Evolutionary conservation across 306 rosid species (phyloP), one percentile per base, ranked within the genome.

Genomic region (Clitoria ternatea): DNA sequence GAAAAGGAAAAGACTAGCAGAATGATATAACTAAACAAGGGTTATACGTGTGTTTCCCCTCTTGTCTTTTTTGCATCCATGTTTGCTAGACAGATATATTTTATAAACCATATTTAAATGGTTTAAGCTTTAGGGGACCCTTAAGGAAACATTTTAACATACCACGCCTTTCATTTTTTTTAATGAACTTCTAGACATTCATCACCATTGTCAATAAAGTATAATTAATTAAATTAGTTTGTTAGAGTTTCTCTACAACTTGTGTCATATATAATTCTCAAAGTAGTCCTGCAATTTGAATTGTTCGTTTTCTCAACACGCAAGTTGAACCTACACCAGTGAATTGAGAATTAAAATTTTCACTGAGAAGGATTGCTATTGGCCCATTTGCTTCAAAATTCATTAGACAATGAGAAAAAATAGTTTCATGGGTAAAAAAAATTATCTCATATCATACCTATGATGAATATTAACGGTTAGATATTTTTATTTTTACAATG

Each of bases 111-210:
- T 23, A 37, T 30, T 66, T 47, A 35, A 20, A 13, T 66, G 36
- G 49, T 35, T 68, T 50, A 49, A 52, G 49, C 73, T 50, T 23
- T 50, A 33, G 62, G 22, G 49, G 6, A 35, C 59, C 59, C 48
- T 50, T 10, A 50, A 20, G 62, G n/a, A n/a, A n/a, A n/a, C n/a
- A 49, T 68, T 40, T 40, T 48, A 48, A 26, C 40, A 27, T 27
- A 43, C 3, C 9, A 14, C 43, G 39, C 45, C 45, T 47, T 15
- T 17, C 44, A 45, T 26, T 9, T 26, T 27, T 24, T 42, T 64
- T 9, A 49, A 42, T 18, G 18, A 59, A 59, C 57, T 10, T 65
- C 45, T 17, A 43, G 43, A 30, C 45, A 0, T 30, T 43, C 54
- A 2, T 43, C 22, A 29, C 29, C 22, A 40, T 7, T 62, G 23